Evolutionary conservation across 2,329 filamentous ascomycete species (phyloP), one percentile per base, ranked within the genome.

Genomic region (Zalaria sp.): DNA sequence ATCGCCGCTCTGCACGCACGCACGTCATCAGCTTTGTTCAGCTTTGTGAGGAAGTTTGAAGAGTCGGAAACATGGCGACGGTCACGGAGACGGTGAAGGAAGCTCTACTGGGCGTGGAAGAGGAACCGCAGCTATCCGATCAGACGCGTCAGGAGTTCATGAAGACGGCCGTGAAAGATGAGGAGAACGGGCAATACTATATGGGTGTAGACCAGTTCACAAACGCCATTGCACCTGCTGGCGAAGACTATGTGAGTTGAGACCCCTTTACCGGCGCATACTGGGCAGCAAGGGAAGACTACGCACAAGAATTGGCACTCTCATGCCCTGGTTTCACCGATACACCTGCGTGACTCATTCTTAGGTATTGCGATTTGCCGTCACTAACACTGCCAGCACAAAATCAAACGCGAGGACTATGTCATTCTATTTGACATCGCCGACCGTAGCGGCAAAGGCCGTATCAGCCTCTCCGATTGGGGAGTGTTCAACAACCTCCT

Each of bases 331-430:
- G 18, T 2, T 2, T 18, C 2, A 18, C 18, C 18, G 18, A 18
- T 18, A 18, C 18, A 18, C 18, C 18, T 18, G 18, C 18, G 18
- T 18, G 18, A 18, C 18, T 18, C 18, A 18, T 18, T 18, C 18
- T 18, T 18, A 2, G 18, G 18, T 18, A 18, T 18, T 18, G 18
- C 18, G 2, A 18, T 18, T 2, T 18, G 2, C 18, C 2, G 18
- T 18, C 2, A 18, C 18, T 37, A 32, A 29, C 28, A 10, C 11
- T 5, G 3, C 28, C 57, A 96, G 89, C 88, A 94, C 71, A 98
- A 98, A 65, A 96, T 98, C 69, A 85, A 87, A 66, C 81, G 89
- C 52, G 83, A 93, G 53, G 91, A 96, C 62, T 98, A 95, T 65
- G 80, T 81, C 40, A 83, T 98, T 56, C 82, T 98, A 38, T 98